Evolutionary conservation across 371 early-diverging fungal species (phyloP), one percentile per base, ranked within the genome.

Genomic region (Capillidium heterosporum): DNA sequence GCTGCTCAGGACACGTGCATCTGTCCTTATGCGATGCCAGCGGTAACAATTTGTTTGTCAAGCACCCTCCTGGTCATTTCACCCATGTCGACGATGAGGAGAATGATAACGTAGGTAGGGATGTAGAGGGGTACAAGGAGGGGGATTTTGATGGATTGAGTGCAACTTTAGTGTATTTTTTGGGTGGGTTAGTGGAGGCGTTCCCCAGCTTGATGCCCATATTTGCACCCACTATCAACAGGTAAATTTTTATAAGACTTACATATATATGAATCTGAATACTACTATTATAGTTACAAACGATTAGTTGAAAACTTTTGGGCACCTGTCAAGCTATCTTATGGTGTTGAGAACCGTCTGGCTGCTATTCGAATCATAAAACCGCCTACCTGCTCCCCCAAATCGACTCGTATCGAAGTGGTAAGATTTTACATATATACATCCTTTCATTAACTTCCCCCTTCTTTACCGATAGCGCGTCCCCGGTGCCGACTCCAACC

Each of bases 1-100:
- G 90, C 0, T 87, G 87, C 59, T 84, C 84, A 35, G 90, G 88
- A 8, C 90, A 87, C 63, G 67, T 84, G 41, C 90, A 90, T 65
- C 76, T 90, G 59, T 79, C 79, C 48, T 66, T 85, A 31, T 75
- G 70, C 21, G 65, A 78, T 49, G 52, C 60, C 27, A 58, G 57
- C 10, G 57, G 73, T 1, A 76, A 74, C 1, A 59, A 63, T 11
- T 80, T 80, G 61, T 60, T 71, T 11, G 81, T 83, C 66, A 68
- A 73, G 42, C 32, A n/a, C n/a, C n/a, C n/a, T n/a, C n/a, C n/a
- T n/a, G n/a, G n/a, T n/a, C n/a, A n/a, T n/a, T n/a, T n/a, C n/a
- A n/a, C n/a, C n/a, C n/a, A n/a, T n/a, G n/a, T n/a, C n/a, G n/a
- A n/a, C n/a, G n/a, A n/a, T 13, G 35, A 55, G 44, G 51, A 32